A percentile compares a stretch with the other conserved stretches of the same genome.
Conservation (phyloP, 2,329 filamentous ascomycete genomes). For the Aspergillus clavatus region DNA sequence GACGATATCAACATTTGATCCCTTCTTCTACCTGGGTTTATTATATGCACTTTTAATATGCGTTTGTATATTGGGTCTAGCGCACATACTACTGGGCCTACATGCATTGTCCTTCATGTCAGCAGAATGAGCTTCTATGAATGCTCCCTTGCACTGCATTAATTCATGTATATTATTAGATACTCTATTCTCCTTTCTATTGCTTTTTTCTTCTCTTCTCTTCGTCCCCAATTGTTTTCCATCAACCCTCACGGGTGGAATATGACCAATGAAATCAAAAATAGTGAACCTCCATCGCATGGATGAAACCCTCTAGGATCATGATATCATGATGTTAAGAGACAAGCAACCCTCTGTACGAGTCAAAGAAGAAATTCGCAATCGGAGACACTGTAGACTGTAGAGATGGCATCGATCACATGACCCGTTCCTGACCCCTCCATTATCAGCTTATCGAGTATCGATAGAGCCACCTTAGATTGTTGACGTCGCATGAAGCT, state of each 20-base stretch:
- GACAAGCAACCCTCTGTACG: too few relatives aligned
- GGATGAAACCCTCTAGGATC: too few relatives aligned
- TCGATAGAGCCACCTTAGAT: neutral
- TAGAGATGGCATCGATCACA: neutral
- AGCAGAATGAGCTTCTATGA: neutral
- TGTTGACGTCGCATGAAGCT: neutral
- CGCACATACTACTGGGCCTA: neutral
- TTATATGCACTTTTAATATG: constrained; percentile 2
- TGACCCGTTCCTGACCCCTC: neutral
- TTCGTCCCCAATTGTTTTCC: neutral
- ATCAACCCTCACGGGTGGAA: neutral
- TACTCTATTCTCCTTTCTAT: constrained; percentile 6
- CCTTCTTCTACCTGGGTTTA: neutral
- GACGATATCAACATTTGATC: neutral
- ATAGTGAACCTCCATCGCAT: neutral
- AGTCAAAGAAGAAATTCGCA: too few relatives aligned
- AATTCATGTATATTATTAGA: constrained; percentile 27
- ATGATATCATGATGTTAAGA: too few relatives aligned
- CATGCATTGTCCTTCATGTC: constrained; percentile 1
- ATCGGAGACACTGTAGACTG: too few relatives aligned
- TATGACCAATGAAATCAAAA: too few relatives aligned
- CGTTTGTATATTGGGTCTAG: neutral
- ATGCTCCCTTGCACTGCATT: neutral
- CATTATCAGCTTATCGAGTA: neutral
- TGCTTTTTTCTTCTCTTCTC: constrained; percentile 1